Evolutionary conservation across 768 basidiomycete genomes (phyloP), one percentile per base, ranked within the genome.

Genomic region (Collybia mongolica): DNA sequence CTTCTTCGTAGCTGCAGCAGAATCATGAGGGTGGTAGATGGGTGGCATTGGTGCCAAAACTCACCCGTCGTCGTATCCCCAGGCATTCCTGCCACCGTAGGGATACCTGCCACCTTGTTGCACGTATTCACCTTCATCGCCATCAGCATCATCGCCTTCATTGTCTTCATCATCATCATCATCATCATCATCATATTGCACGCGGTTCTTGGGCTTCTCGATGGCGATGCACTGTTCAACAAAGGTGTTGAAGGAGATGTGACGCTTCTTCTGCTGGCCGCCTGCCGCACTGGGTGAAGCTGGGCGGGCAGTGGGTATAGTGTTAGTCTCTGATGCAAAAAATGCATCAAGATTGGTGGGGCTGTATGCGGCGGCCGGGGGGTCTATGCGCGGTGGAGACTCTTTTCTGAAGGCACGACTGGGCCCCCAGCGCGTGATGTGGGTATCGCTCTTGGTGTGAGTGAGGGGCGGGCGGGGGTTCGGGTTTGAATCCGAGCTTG

Each of bases 201-300:
- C 60, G 43, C 62, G 69, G 48, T 69, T 70, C 58, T 77, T 74
- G 1, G 89, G 90, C 59, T 86, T 86, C 62, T 92, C 90, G 63
- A 93, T 90, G 38, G 90, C 86, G 51, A 99, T 96, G 63, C 84
- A 93, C 65, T 98, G 96, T 66, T 97, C 90, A 35, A 99, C 96
- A 64, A 95, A 97, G 0, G 95, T 96, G 68, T 98, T 98, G 79
- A 98, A 98, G 59, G 81, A 88, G 72, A 98, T 98, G 65, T 97
- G 96, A 55, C 86, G 86, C 73, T 86, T 90, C 75, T 84, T 86
- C 51, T 62, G 55, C 22, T 45, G 43, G 5, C 32, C 47, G 17
- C 22, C 18, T 2, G 37, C 44, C 22, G 35, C 39, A 3, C 19
- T 18, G 23, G 46, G 6, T 22, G 53, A 15, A n/a, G 51, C 46